Base-by-base conservation (phyloP, 805 yeast species). In the Candida jianshihensis region DNA sequence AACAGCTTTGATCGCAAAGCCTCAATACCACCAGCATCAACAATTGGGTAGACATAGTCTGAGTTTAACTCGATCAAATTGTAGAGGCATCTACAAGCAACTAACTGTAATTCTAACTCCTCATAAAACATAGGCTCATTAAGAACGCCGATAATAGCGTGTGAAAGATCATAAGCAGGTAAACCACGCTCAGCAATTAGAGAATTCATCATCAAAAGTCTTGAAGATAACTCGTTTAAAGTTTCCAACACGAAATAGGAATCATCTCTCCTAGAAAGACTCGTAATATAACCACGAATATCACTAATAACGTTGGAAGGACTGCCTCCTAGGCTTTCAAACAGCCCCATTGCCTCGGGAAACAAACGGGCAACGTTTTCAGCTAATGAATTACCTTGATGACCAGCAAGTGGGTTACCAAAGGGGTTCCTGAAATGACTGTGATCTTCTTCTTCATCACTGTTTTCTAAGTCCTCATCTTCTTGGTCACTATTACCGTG, bases 31-130 rank as follows among this genome's bases (percentile, higher is more conserved):
- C 81, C 81, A 14, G 74, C 74, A 16, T 70, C 64, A 3, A 86
- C 78, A 4, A 86, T 78, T 25, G 69, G 72, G 35, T 71, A 69
- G 6, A 78, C 71, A 31, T 78, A 73, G 31, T 81, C 81, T 13
- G 76, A 75, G 45, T 80, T 71, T 10, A 82, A 81, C 52, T 87
- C 96, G 37, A 87, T 60, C 31, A 89, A 61, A 54, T 87, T 89
- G 55, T 83, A 82, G 14, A 89, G 61, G 51, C 95, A 84, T 33
- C 96, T 71, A 49, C 95, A 84, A 0, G 94, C 81, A 27, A 83
- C 80, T 30, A 90, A 60, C 50, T 83, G 90, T n/a, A 89, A 53
- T 51, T 90, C 96, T 33, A 85, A 61, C 43, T 82, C 81, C 16
- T 75, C 83, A 20, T 67, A 70, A 33, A 77, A 68, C 6, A 48